Evolutionary conservation across 164 flowering plant genomes (phyloP), one percentile per base, ranked within the genome.

Genomic region (Stephania yunnanensis): DNA sequence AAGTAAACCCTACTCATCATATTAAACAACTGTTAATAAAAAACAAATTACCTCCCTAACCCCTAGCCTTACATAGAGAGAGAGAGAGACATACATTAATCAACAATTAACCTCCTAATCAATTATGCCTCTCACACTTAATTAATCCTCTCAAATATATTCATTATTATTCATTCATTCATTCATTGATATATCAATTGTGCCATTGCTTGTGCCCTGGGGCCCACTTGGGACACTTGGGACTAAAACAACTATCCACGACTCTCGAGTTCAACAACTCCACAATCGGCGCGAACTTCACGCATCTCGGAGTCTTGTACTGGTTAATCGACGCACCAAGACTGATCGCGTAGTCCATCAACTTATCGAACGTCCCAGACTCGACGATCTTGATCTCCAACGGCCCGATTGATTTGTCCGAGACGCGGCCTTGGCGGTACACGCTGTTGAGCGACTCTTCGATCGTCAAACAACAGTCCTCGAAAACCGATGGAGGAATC

Each of bases 301-400:
- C 98, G 68, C 99, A 95, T 22, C 98, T 71, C 2, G 99, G 99
- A 0, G 99, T 87, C 83, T 95, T 95, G 82, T 95, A 95, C 88
- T 95, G 99, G 74, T 93, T 91, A 4, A 95, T 93, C 6, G 99
- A 95, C 11, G 98, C 98, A 7, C 97, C 99, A 12, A 83, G 70
- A 82, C 93, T 91, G n/a, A 95, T 86, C 22, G 98, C 97, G 77
- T 87, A 93, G 83, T 95, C 99, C 99, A 95, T 95, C 45, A 95
- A 91, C 87, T 93, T 93, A 73, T 95, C 99, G 69, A 95, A 95
- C 0, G 98, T 92, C 66, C 98, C 98, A 0, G 68, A 6, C 63
- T 90, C 94, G 5, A 93, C 99, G 5, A 93, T 80, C 91, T 81
- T 93, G 63, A 95, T 87, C 89, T 95, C 99, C 1, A 95, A 87